Conservation (phyloP, 768 basidiomycete species). For the Mycena leptocephala region DNA sequence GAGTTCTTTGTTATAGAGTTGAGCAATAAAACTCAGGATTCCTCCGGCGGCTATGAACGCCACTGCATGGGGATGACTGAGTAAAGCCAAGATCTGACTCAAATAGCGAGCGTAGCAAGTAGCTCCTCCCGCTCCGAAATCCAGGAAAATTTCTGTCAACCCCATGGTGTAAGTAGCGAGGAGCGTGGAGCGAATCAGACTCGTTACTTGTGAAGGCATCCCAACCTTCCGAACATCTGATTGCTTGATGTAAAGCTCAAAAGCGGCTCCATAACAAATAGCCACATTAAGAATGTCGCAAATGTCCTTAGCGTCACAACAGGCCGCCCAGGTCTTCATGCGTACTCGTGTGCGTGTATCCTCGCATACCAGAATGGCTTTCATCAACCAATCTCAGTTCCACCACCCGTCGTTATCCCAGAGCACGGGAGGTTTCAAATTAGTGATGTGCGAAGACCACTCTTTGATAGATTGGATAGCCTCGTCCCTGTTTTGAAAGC, state of each 20-base stretch:
- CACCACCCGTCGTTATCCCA: not conserved
- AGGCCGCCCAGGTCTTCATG: not conserved
- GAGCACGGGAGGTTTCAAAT: not conserved
- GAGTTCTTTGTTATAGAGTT: not conserved
- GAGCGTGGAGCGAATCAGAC: not conserved
- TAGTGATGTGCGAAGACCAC: not conserved
- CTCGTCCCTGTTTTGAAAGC: too few species aligned
- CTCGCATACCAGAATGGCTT: not conserved
- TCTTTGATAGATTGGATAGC: too few species aligned
- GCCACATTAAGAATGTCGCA: too few species aligned
- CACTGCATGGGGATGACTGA: not conserved
- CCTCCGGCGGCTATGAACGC: not conserved
- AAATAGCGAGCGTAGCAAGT: not conserved
- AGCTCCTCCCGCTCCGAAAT: too few species aligned
- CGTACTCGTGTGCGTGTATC: not conserved
- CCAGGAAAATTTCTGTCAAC: too few species aligned
- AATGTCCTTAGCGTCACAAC: too few species aligned
- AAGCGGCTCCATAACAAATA: too few species aligned
- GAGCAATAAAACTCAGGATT: not conserved
- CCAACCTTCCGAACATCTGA: not conserved
- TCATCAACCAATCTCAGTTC: too few species aligned
- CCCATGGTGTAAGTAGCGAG: not conserved
- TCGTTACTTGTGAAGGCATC: not conserved
- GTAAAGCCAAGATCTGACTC: not conserved
- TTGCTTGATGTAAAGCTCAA: not conserved